These are phyloP conservation scores for Tricladium varicosporioides DNA, from an alignment of 2,329 filamentous ascomycete species.

Conservation along the genomic window DNA sequence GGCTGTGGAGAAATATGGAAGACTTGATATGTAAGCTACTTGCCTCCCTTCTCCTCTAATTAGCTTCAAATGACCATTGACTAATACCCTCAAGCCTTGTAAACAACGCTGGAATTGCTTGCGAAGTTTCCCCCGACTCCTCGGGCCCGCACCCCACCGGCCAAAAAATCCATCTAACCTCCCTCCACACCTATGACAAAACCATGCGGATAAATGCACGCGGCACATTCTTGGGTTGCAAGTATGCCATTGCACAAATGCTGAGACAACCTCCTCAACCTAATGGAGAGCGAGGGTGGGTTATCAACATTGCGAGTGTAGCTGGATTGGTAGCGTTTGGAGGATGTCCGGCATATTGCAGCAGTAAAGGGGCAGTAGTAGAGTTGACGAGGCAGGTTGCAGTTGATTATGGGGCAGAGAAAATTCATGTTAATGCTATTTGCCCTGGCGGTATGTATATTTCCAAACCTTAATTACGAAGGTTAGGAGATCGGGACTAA, in stretches of 20 bases:
- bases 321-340: constrained; percentile 19
- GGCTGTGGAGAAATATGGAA: constrained; percentile 38
- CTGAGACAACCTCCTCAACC: constrained; percentile 8
- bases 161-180: constrained; percentile 4
- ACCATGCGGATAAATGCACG: constrained; percentile 35
- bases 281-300: constrained; percentile 22
- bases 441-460: constrained; percentile 46
- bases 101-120: constrained; percentile 16
- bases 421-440: constrained; percentile 52
- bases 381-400: constrained; percentile 49
- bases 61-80: background rate
- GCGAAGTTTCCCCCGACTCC: constrained; percentile 2
- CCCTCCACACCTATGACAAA: constrained; percentile 18
- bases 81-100: constrained; percentile 2
- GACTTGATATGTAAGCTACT: constrained; percentile 42
- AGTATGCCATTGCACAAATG: constrained; percentile 31
- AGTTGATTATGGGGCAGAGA: constrained; percentile 45
- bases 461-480: background rate
- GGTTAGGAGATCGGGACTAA: background rate
- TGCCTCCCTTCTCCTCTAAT: no score
- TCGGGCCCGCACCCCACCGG: background rate
- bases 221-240: constrained; percentile 36
- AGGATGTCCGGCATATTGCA: constrained; percentile 18
- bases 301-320: constrained; percentile 28
- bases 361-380: constrained; percentile 46